Evolutionary conservation across 164 flowering plant species (phyloP), one percentile per base, ranked within the genome.

Genomic region (Malania oleifera): DNA sequence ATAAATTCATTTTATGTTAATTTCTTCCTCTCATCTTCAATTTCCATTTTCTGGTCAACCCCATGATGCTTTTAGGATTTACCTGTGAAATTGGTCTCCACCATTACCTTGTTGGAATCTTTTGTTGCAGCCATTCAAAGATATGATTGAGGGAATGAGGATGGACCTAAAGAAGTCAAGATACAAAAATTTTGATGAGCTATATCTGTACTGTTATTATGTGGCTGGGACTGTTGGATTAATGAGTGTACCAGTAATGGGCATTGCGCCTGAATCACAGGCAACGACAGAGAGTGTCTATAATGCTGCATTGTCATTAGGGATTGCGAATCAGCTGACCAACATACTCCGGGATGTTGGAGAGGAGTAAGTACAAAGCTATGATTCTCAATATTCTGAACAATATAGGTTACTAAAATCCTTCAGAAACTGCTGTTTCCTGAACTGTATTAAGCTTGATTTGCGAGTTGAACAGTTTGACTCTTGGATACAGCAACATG

Each of bases 141-240:
- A 91, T 70, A 91, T 91, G 97, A 80, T 87, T 13, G 96, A 91
- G 72, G 97, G 97, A 70, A 91, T 91, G 97, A 79, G 96, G 67
- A 68, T 82, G 83, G 97, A 91, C 70, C 82, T 91, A 4, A 69
- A 61, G 60, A 87, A 87, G 68, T 87, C 95, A 14, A 84, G 97
- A 84, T 87, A 91, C 70, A 71, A 76, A 52, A 91, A 78, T 74
- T 91, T 91, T 24, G 96, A 91, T 59, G 97, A 91, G 56, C 76
- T 91, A 56, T 91, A 86, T 58, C 78, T 91, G 7, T 91, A 91
- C 61, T 87, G 95, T 69, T 91, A 91, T 49, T 84, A 91, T 66
- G 97, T 91, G 17, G 97, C 96, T 56, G 97, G 97, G 10, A 87
- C 97, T 14, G 97, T 91, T 24, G 97, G 91, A 19, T 59, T 91